Percentiles rank a stretch among this genome's conserved stretches.
These are phyloP conservation scores for Fraxinus sp. DNA, from an alignment of 305 asterid genomes.

Conservation along the genomic window DNA sequence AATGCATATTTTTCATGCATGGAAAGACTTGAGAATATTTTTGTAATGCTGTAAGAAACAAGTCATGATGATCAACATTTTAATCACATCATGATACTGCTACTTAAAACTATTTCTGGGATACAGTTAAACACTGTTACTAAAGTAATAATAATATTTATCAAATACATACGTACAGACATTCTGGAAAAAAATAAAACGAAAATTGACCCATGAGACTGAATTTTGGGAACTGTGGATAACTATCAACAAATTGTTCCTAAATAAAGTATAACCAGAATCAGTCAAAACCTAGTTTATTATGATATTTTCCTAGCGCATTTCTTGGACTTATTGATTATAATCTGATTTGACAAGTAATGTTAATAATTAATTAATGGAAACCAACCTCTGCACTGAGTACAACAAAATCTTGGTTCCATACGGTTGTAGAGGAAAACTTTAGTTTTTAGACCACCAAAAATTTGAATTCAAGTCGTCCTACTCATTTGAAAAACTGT, in stretches of 20 bases:
- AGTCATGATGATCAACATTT: neutral
- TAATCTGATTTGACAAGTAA: constrained; percentile 34
- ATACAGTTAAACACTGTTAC: constrained; percentile 3
- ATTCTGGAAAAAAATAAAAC: neutral
- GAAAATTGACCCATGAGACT: constrained; percentile 5
- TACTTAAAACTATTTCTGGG: neutral
- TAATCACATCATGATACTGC: neutral
- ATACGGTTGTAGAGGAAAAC: neutral
- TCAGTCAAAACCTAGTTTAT: constrained; percentile 43
- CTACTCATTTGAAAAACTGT: neutral
- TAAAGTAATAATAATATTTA: neutral
- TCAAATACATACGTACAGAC: constrained; percentile 3
- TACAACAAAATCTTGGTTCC: constrained; percentile 28
- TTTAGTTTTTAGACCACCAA: neutral
- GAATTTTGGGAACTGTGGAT: constrained; percentile 15
- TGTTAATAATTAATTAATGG: neutral
- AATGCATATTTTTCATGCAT: neutral
- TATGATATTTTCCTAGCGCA: constrained; percentile 25
- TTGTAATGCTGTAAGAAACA: neutral
- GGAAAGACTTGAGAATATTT: neutral
- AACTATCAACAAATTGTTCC: neutral
- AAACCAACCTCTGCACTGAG: constrained; percentile 40
- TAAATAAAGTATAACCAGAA: constrained; percentile 4
- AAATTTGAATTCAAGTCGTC: neutral
- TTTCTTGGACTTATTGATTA: constrained; percentile 30